A percentile compares a stretch with the other conserved stretches of the same genome.
These are phyloP conservation scores for Lepidium didymum DNA, from an alignment of 345 rosid species.

Conservation along the genomic window DNA sequence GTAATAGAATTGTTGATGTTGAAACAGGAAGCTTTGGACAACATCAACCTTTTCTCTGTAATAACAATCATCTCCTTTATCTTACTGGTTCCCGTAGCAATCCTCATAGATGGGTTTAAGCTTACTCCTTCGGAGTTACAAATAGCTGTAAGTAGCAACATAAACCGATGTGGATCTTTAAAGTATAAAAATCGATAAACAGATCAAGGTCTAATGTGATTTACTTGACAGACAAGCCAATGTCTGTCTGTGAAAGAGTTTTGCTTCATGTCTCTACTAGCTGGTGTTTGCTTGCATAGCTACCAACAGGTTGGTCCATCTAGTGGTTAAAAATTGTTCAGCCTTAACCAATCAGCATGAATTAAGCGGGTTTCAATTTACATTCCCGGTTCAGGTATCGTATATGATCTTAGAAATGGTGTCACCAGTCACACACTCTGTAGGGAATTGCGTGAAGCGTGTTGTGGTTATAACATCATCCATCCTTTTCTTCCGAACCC, in stretches of 20 bases:
- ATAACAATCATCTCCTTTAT: constrained; percentile 64
- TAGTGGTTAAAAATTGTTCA: neutral
- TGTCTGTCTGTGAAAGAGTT: constrained; percentile 51
- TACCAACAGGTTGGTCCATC: constrained; percentile 65
- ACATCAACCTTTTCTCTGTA: constrained; percentile 77
- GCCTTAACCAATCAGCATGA: neutral
- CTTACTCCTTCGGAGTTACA: constrained; percentile 61
- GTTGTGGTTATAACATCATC: constrained; percentile 79
- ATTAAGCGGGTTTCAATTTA: neutral
- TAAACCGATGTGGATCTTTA: neutral
- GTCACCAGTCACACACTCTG: constrained; percentile 83
- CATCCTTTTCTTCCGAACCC: constrained; percentile 59
- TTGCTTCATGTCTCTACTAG: constrained; percentile 45
- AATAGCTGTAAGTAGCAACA: constrained; percentile 48
- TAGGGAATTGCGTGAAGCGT: constrained; percentile 80
- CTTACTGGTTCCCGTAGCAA: constrained; percentile 60
- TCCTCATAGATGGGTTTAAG: constrained; percentile 58
- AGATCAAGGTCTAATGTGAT: neutral
- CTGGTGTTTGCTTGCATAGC: constrained; percentile 71
- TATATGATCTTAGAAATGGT: constrained; percentile 45
- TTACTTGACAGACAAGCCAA: constrained; percentile 48
- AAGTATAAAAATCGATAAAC: neutral
- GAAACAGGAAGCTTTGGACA: constrained; percentile 70
- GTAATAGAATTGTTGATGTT: neutral
- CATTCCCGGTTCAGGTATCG: constrained; percentile 44